Evolutionary conservation across 2,329 filamentous ascomycete species (phyloP).

Genomic region (Colletotrichum spaethianum): DNA sequence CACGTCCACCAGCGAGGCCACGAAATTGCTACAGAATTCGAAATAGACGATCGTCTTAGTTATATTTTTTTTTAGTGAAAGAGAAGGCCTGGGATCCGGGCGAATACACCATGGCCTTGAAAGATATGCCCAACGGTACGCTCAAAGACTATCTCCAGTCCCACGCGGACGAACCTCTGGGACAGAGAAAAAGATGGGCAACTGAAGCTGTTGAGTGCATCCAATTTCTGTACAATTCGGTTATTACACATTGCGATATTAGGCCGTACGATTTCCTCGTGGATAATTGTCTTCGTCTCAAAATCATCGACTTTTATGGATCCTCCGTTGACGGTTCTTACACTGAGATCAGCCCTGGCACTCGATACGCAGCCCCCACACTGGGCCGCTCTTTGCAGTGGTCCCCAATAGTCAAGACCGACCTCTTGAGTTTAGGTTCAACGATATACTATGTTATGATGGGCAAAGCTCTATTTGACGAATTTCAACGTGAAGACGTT

Average conservation of each 20-base stretch:
- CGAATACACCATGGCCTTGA: conserved; percentile 4
- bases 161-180: conserved; percentile 3
- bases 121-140: conserved; percentile 23
- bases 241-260: not conserved
- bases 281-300: conserved; percentile 11
- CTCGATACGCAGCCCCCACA: conserved; percentile 3
- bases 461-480: conserved; percentile 6
- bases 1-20: conserved; percentile 5
- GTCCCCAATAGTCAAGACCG: conserved; percentile 8
- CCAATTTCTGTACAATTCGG: conserved; percentile 3
- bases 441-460: conserved; percentile 16
- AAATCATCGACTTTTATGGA: conserved; percentile 26
- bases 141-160: conserved; percentile 19
- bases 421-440: conserved; percentile 24
- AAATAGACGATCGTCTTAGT: conserved; percentile 25
- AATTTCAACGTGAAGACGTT: conserved; percentile 1
- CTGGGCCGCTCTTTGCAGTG: conserved; percentile 5
- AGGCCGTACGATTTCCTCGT: conserved; percentile 23
- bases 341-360: conserved; percentile 13
- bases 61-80: conserved; percentile 1
- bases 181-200: conserved; percentile 2
- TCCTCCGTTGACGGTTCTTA: conserved; percentile 8
- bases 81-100: conserved; percentile 13
- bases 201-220: not conserved
- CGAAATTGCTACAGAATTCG: conserved; percentile 16